Evolutionary conservation across 345 rosid species (phyloP).

Genomic region (Eucalyptus sp.): DNA sequence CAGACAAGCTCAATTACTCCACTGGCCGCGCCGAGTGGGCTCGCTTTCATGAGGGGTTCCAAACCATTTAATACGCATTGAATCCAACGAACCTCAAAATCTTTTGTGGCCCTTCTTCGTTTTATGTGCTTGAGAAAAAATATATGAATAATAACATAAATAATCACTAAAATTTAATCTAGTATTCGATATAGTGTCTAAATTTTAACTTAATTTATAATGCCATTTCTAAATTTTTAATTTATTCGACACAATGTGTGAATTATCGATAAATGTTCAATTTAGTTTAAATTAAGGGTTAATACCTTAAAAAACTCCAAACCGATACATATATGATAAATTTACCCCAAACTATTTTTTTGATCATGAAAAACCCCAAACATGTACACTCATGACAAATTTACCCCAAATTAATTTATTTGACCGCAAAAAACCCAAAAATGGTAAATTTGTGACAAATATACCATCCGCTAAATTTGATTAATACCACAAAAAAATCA

Average conservation of each 20-base stretch:
- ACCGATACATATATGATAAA: too few relatives aligned
- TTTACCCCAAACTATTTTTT: too few relatives aligned
- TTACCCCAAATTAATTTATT: too few relatives aligned
- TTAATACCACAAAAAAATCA: too few relatives aligned
- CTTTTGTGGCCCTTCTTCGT: not conserved
- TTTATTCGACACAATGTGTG: accelerated
- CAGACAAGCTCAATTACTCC: not conserved
- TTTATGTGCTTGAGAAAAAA: not conserved
- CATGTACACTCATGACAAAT: too few relatives aligned
- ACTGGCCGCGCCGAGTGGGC: not conserved
- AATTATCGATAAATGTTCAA: not conserved
- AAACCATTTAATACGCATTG: not conserved
- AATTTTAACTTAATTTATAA: not conserved
- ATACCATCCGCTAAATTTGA: too few relatives aligned
- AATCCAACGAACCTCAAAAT: not conserved
- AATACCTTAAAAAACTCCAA: too few relatives aligned
- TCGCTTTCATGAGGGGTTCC: not conserved
- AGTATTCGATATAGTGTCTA: accelerated
- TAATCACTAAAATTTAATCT: not conserved
- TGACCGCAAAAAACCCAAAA: too few relatives aligned
- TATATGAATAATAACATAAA: too few relatives aligned
- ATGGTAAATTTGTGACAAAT: too few relatives aligned
- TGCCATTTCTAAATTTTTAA: accelerated
- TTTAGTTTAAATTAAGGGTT: not conserved
- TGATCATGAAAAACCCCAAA: too few relatives aligned